Percentiles rank a stretch among this genome's conserved stretches.
phyloP scores from a whole-genome alignment of 2,329 filamentous ascomycete species.

The Fusarium fujikuroi region DNA sequence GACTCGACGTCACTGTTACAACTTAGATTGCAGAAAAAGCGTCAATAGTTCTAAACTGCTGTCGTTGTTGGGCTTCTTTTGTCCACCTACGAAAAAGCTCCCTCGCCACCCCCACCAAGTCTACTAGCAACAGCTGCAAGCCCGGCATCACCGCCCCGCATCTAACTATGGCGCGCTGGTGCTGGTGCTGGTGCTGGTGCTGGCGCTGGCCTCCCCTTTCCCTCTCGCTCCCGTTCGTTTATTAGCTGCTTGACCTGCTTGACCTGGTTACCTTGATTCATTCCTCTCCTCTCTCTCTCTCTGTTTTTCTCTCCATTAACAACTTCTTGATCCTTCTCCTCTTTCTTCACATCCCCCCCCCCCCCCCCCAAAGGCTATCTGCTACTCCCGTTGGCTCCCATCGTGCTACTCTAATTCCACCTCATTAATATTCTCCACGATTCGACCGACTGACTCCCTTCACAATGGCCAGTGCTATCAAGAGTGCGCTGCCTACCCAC shows the following conservation, averaged over 20 bases:
- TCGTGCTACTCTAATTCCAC: conserved; percentile 5
- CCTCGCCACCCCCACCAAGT: conserved; percentile 40
- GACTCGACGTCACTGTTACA: conserved; percentile 29
- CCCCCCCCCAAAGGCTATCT: background rate
- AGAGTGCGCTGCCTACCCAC: conserved; percentile 84
- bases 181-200: background rate
- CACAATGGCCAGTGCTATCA: conserved; percentile 76
- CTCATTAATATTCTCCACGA: conserved; percentile 16
- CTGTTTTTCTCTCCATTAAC: conserved; percentile 11
- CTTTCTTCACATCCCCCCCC: conserved; percentile 4
- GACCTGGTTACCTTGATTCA: conserved; percentile 30
- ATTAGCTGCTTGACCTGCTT: conserved; percentile 8
- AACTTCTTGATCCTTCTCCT: conserved; percentile 23
- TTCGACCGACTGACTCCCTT: conserved; percentile 14
- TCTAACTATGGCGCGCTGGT: conserved; percentile 4
- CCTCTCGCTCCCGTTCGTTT: conserved; percentile 12
- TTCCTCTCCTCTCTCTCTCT: conserved; percentile 22
- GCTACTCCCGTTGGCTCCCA: conserved; percentile 8
- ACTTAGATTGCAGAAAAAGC: conserved; percentile 10
- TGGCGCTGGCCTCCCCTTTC: conserved; percentile 28
- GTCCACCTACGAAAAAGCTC: conserved; percentile 15
- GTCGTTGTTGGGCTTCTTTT: conserved; percentile 16
- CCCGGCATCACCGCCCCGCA: conserved; percentile 39
- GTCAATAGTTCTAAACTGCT: background rate
- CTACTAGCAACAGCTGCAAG: conserved; percentile 20